Conservation (phyloP, 129 eudicot species). For the Pseudognaphalium luteoalbum region DNA sequence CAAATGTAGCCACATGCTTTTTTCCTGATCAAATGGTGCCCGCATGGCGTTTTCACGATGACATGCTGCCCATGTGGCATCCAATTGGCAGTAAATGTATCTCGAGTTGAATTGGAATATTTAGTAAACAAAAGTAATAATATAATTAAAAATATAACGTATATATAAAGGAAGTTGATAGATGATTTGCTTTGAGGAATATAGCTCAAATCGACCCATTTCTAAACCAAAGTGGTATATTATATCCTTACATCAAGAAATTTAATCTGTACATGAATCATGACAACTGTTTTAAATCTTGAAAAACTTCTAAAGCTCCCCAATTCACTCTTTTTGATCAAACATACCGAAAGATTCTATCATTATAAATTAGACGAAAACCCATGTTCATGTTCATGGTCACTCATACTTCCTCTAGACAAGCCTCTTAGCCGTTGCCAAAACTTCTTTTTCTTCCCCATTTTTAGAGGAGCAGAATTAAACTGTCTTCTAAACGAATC, state of each 20-base stretch:
- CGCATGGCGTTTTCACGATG: no score
- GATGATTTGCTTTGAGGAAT: no score
- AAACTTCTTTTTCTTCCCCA: constrained; percentile 53
- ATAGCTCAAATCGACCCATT: no score
- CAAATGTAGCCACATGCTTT: no score
- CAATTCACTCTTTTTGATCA: not conserved
- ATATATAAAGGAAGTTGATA: no score
- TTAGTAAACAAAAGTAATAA: no score
- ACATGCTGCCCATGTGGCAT: no score
- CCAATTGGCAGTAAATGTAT: no score
- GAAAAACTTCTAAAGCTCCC: constrained; percentile 3
- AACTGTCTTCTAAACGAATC: constrained; percentile 64
- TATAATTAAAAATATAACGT: no score
- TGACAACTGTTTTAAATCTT: not conserved
- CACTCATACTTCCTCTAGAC: constrained; percentile 72
- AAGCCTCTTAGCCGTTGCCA: constrained; percentile 66
- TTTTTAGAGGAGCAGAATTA: constrained; percentile 77
- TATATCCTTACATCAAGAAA: constrained; percentile 10
- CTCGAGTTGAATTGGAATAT: no score
- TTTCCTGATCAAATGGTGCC: no score
- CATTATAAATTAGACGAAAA: constrained; percentile 39
- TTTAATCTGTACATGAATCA: constrained; percentile 13
- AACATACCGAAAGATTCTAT: not conserved
- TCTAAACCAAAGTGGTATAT: not conserved
- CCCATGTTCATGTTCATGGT: constrained; percentile 50